A percentile compares a stretch with the other conserved stretches of the same genome.
These are phyloP conservation scores for Magnolia kwangsiensis DNA, from an alignment of 164 flowering plant species.

Conservation along the genomic window DNA sequence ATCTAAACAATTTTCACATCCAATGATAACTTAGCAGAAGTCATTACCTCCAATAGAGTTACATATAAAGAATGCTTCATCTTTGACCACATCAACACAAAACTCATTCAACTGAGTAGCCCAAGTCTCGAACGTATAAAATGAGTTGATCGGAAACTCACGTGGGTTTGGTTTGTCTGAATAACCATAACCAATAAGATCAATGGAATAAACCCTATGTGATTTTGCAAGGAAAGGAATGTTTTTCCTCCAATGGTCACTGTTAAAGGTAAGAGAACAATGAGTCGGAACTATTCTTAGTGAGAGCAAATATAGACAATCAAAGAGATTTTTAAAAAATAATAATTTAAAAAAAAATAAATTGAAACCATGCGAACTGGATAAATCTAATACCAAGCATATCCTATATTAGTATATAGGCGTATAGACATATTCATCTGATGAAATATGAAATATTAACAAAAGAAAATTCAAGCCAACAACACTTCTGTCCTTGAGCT, in stretches of 20 bases:
- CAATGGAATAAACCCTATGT: conserved; percentile 78
- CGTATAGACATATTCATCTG: no score
- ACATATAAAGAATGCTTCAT: conserved; percentile 84
- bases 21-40: not conserved
- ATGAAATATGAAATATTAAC: not conserved
- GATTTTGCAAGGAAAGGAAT: conserved; percentile 65
- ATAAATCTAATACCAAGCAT: no score
- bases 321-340: not conserved
- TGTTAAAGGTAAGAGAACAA: conserved; percentile 24
- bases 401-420: not conserved
- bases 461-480: not conserved
- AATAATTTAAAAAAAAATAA: no score
- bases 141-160: conserved; percentile 48
- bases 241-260: conserved; percentile 98
- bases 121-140: conserved; percentile 97
- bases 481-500: not conserved
- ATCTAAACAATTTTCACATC: not conserved
- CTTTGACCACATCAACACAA: conserved; percentile 69
- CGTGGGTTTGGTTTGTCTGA: conserved; percentile 93
- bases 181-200: conserved; percentile 96
- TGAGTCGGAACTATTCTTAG: not conserved
- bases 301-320: not conserved
- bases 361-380: not conserved
- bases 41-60: conserved; percentile 90
- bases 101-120: conserved; percentile 78